Percentiles rank a stretch among this genome's conserved stretches.
Evolutionary conservation across 208 protist genomes (phyloP).

Genomic region (Wallacemonas sp.): DNA sequence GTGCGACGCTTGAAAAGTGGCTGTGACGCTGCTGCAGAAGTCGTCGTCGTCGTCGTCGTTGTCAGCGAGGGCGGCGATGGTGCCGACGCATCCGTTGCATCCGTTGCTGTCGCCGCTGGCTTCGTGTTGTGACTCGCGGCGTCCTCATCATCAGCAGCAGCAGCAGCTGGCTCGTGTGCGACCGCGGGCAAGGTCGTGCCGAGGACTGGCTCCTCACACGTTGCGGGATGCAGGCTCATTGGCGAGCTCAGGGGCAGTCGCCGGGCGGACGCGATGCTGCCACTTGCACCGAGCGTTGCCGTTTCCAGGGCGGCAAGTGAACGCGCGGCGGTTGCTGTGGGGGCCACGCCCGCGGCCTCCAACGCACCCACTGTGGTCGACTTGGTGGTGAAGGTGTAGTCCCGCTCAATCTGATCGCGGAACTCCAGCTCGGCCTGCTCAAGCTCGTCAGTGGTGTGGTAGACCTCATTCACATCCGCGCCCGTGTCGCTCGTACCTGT

Average conservation of each 20-base stretch:
- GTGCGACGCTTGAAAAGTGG: not conserved
- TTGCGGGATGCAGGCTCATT: not conserved
- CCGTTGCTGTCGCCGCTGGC: slow-evolving; percentile 9
- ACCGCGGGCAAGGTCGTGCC: too few relatives aligned
- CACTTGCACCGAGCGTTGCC: not conserved
- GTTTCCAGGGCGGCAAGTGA: too few relatives aligned
- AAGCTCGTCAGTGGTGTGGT: slow-evolving; percentile 30
- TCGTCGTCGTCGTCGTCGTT: slow-evolving; percentile 4
- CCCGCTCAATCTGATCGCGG: slow-evolving; percentile 78
- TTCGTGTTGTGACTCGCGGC: not conserved
- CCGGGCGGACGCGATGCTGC: too few relatives aligned
- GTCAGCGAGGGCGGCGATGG: not conserved
- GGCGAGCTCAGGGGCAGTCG: not conserved
- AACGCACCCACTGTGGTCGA: slow-evolving; percentile 14
- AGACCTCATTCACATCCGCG: slow-evolving; percentile 11
- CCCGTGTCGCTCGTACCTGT: slow-evolving; percentile 1
- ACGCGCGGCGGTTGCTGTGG: too few relatives aligned
- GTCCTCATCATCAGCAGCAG: not conserved
- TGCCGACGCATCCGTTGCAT: not conserved
- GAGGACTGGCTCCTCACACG: too few relatives aligned
- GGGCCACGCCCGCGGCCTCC: not conserved
- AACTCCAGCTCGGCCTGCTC: slow-evolving; percentile 68
- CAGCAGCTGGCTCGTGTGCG: too few relatives aligned
- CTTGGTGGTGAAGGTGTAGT: slow-evolving; percentile 76
- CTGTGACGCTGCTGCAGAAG: not conserved